Evolutionary conservation across 1,284 basidiomycete genomes (phyloP), one percentile per base, ranked within the genome.

Genomic region (Somion occarium): DNA sequence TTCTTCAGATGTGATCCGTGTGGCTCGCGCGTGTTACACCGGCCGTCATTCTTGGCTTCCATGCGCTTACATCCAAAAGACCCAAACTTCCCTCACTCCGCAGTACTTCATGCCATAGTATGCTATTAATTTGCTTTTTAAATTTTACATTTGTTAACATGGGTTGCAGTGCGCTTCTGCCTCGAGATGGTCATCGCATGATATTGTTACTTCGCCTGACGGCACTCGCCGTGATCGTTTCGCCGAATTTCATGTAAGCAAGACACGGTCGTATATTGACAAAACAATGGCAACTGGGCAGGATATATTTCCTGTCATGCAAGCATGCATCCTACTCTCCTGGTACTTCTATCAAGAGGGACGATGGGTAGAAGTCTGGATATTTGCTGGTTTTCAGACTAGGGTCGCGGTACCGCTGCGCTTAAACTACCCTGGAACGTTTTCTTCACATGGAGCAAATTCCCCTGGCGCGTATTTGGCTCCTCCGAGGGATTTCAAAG

Each of bases 301-400:
- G 64, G 85, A 91, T 60, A 90, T 92, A 53, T 88, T 93, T 62
- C 78, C 80, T 19, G 87, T 91, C 13, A 80, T 91, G 73, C 90
- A 93, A 64, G 89, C 90, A 2, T 89, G 88, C 61, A 84, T 85
- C 54, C 72, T 93, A 23, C 76, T 93, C 24, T 89, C 85, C 1
- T 92, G 89, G 88, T 92, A 88, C 68, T 88, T 90, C 57, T 93
- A 92, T 64, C 85, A 89, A 54, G 86, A 91, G 64, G 91, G 89
- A 2, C 78, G 89, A 50, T 91, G 89, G 87, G 88, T 91, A 11
- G 90, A 93, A 67, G 85, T 93, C 3, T 93, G 90, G 90, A 86
- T 91, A 41, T 88, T 88, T 67, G 86, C 88, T 25, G 88, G 83
- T 4, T 89, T 92, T 60, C 86, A 90, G 60, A 88, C 85, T n/a